A percentile compares a stretch with the other conserved stretches of the same genome.
These are phyloP conservation scores for Pyrenochaeta sp. DNA, from an alignment of 2,329 filamentous ascomycete genomes.

Conservation along the genomic window DNA sequence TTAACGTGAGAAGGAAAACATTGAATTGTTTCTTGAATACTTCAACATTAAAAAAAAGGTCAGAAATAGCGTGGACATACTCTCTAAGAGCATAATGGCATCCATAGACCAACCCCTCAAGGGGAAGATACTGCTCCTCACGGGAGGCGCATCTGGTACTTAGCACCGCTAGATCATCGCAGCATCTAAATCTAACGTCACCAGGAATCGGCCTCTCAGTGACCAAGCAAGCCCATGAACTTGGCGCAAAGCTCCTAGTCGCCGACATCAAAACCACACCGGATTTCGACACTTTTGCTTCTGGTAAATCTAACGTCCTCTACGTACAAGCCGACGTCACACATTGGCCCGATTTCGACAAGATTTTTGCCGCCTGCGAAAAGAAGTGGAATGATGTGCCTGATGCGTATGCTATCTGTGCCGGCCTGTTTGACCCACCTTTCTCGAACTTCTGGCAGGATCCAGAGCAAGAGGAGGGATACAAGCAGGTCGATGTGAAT, in stretches of 20 bases:
- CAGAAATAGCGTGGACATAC: no score
- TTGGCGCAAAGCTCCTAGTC: constrained; percentile 34
- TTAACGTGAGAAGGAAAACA: background rate
- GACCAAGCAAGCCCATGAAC: constrained; percentile 34
- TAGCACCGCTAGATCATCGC: background rate
- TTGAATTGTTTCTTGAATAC: no score
- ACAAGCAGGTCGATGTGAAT: constrained; percentile 41
- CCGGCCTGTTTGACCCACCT: constrained; percentile 40
- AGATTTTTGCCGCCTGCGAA: constrained; percentile 35
- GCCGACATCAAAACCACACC: constrained; percentile 36
- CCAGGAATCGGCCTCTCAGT: constrained; percentile 46
- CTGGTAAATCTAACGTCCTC: constrained; percentile 32
- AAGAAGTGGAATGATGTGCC: constrained; percentile 42
- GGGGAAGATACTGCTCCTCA: constrained; percentile 45
- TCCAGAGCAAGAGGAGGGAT: constrained; percentile 35
- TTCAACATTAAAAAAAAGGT: background rate
- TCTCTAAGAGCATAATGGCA: constrained; percentile 2
- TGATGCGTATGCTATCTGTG: constrained; percentile 44
- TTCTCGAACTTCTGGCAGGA: constrained; percentile 45
- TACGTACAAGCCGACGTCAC: constrained; percentile 41
- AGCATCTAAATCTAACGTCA: constrained; percentile 1
- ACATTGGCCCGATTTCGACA: constrained; percentile 36
- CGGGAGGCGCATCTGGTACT: constrained; percentile 46
- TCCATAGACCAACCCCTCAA: constrained; percentile 43
- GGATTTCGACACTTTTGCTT: constrained; percentile 27